Conservation (phyloP, 495 filamentous ascomycete species). For the Evernia prunastri region DNA sequence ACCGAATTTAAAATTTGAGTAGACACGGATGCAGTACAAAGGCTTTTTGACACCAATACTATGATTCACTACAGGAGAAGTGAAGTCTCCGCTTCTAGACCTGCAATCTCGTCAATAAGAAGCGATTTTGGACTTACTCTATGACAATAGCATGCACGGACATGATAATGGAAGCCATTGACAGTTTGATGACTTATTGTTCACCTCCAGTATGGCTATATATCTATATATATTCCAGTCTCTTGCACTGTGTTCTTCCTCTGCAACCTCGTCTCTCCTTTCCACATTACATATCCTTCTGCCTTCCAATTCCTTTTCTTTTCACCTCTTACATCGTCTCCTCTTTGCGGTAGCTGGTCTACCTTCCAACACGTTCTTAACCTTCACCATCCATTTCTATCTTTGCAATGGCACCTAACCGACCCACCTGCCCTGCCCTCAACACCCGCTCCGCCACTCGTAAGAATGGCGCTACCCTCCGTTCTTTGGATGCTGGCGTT, state of each 20-base stretch:
- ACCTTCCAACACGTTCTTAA: background rate
- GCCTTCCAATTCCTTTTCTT: background rate
- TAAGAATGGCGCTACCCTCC: background rate
- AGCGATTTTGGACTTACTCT: background rate
- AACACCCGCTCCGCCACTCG: background rate
- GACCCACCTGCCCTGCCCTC: background rate
- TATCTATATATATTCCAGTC: background rate
- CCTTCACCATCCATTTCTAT: background rate
- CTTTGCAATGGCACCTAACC: background rate
- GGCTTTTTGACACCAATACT: too few species aligned
- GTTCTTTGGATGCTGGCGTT: background rate
- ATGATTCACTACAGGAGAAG: too few species aligned
- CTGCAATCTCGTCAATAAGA: background rate
- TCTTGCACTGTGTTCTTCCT: background rate
- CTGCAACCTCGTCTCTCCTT: background rate
- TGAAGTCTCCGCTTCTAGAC: background rate
- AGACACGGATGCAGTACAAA: too few species aligned
- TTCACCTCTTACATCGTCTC: background rate
- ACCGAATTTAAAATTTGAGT: too few species aligned
- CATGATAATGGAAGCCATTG: background rate
- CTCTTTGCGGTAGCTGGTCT: background rate
- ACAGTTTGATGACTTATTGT: background rate
- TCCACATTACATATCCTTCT: background rate
- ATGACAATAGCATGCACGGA: background rate
- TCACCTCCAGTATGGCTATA: background rate